Base-by-base conservation (phyloP, 78 protist genomes). In the Planoprotostelium fungivorum region DNA sequence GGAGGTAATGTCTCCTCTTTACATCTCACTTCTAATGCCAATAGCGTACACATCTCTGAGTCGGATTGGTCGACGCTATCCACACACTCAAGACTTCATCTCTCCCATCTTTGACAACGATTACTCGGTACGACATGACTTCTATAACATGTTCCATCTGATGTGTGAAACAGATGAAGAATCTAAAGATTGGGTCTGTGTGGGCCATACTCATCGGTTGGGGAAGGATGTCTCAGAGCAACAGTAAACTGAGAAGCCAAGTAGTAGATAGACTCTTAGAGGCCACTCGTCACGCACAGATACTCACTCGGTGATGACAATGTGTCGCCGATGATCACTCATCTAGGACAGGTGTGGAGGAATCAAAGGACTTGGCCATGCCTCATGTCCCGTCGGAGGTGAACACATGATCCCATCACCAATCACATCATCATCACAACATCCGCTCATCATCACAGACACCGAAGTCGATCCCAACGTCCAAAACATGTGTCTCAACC, bases 301-400 rank as follows among this genome's bases (percentile, higher is more conserved):
- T 51, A 25, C 5, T 5, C 5, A 51, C 16, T 25, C 5, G 73
- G 73, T 0, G 85, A 86, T 86, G 39, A 87, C n/a, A 87, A 38
- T 29, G 87, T n/a, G n/a, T n/a, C n/a, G n/a, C n/a, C n/a, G n/a
- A n/a, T n/a, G n/a, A n/a, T n/a, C n/a, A n/a, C n/a, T n/a, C n/a
- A n/a, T n/a, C n/a, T n/a, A n/a, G n/a, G n/a, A 63, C 29, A 92
- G 39, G 73, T 51, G 89, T 31, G 93, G 92, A 29, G 95, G 95
- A 84, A 93, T 93, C 0, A 86, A 90, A 34, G 83, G 93, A n/a
- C 28, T 93, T 9, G 95, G 95, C 29, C 91, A 90, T 87, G 95
- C 95, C 10, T 90, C 93, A 5, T 93, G 93, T 87, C 95, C 95
- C 29, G 87, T 92, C 29, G 95, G 92, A 39, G 89, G 95, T 92